Conservation (phyloP, 352 stramenopile genomes). For the Globisporangium heterothallicum region DNA sequence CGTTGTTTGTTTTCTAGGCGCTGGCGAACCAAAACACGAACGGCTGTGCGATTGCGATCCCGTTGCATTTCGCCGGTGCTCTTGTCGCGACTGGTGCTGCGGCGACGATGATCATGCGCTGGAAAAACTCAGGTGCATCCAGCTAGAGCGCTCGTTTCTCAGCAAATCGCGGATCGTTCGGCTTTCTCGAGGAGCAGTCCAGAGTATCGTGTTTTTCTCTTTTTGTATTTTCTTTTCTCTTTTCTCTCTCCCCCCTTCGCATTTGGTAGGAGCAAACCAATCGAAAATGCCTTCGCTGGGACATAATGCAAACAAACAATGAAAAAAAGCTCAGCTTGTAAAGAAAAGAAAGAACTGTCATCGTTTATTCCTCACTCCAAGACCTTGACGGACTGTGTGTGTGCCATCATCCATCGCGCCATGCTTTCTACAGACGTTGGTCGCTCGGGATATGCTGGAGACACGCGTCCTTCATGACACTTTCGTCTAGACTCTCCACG, state of each 20-base stretch:
- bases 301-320: no score
- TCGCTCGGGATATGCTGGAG: conserved; percentile 45
- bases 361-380: no score
- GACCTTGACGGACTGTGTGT: no score
- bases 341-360: no score
- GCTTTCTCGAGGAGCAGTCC: neutral
- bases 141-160: conserved; percentile 2
- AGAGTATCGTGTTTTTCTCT: neutral
- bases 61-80: conserved; percentile 64
- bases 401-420: no score
- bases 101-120: conserved; percentile 35
- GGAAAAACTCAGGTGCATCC: conserved; percentile 19
- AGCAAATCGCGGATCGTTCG: no score
- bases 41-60: conserved; percentile 73
- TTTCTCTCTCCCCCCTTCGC: no score
- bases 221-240: neutral
- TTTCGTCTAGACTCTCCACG: conserved; percentile 32
- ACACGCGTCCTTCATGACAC: conserved; percentile 53
- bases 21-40: conserved; percentile 74
- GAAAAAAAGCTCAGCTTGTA: no score
- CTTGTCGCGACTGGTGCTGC: conserved; percentile 40
- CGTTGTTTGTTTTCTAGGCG: conserved; percentile 19
- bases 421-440: conserved; percentile 32
- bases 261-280: no score
- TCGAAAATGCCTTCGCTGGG: no score